phyloP scores from a whole-genome alignment of 1,284 basidiomycete genomes.

The Mycena sp. region DNA sequence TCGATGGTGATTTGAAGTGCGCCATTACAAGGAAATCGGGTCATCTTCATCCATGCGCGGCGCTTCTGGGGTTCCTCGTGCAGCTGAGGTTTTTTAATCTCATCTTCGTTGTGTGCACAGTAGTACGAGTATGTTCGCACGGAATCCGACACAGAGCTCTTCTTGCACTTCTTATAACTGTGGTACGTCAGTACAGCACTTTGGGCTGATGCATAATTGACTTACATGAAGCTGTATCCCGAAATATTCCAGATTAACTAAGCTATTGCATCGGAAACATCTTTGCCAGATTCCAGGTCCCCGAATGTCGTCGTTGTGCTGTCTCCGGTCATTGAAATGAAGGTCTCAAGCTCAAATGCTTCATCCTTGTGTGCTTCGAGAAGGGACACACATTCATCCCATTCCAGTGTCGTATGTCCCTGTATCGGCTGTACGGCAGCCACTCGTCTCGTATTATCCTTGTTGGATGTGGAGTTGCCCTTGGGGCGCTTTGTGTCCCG shows the following conservation, averaged over 20 bases:
- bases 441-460: neutral
- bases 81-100: neutral
- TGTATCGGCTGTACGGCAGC: neutral
- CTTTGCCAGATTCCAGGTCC: neutral
- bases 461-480: neutral
- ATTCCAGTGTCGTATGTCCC: neutral
- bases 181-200: too few relatives aligned
- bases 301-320: neutral
- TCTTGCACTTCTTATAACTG: too few relatives aligned
- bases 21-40: neutral
- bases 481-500: neutral
- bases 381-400: neutral
- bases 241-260: neutral
- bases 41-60: neutral
- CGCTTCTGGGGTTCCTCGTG: neutral
- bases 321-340: neutral
- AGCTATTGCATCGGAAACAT: neutral
- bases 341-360: conserved; percentile 1
- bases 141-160: too few relatives aligned
- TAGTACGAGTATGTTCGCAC: too few relatives aligned
- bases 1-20: neutral
- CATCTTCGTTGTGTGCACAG: too few relatives aligned
- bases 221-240: too few relatives aligned
- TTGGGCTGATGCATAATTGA: too few relatives aligned
- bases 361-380: too few relatives aligned